Percentiles rank a stretch among this genome's conserved stretches.
Evolutionary conservation across 2,329 filamentous ascomycete species (phyloP).

Genomic region (Fusarium graminum): DNA sequence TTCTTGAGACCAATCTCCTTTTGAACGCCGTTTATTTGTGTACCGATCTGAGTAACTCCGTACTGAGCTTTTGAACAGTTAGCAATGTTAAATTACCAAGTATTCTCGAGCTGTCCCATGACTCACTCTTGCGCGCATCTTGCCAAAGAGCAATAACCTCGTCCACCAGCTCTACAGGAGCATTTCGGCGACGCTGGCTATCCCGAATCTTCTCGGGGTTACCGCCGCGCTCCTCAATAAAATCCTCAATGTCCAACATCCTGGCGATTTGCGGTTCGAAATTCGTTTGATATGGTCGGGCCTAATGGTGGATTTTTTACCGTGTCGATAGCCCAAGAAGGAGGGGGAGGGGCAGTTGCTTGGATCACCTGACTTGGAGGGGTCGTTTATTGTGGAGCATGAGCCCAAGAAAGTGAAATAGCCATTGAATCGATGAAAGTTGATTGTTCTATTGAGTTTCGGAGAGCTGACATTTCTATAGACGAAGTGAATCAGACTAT

Average conservation of each 20-base stretch:
- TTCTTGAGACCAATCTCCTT: constrained; percentile 93
- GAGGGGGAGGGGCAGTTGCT: constrained; percentile 48
- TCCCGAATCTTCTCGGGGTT: constrained; percentile 93
- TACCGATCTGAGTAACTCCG: constrained; percentile 81
- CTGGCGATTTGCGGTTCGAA: constrained; percentile 44
- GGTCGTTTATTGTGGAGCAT: constrained; percentile 19
- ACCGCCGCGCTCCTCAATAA: constrained; percentile 88
- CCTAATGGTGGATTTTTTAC: constrained; percentile 43
- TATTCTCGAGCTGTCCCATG: constrained; percentile 26
- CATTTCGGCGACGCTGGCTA: constrained; percentile 86
- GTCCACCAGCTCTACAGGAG: constrained; percentile 86
- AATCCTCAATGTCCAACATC: constrained; percentile 84
- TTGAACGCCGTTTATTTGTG: constrained; percentile 87
- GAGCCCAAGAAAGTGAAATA: background rate
- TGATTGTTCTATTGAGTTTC: too few relatives aligned
- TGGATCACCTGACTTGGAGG: constrained; percentile 47
- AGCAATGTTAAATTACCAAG: constrained; percentile 18
- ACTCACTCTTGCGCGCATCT: constrained; percentile 78
- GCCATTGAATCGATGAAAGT: too few relatives aligned
- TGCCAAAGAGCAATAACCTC: constrained; percentile 90
- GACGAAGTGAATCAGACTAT: background rate
- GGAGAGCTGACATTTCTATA: background rate
- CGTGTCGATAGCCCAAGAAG: constrained; percentile 43
- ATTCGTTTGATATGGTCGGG: constrained; percentile 29
- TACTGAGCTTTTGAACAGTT: constrained; percentile 69